Evolutionary conservation across 164 flowering plant species (phyloP).

Genomic region (Houttuynia cordata): DNA sequence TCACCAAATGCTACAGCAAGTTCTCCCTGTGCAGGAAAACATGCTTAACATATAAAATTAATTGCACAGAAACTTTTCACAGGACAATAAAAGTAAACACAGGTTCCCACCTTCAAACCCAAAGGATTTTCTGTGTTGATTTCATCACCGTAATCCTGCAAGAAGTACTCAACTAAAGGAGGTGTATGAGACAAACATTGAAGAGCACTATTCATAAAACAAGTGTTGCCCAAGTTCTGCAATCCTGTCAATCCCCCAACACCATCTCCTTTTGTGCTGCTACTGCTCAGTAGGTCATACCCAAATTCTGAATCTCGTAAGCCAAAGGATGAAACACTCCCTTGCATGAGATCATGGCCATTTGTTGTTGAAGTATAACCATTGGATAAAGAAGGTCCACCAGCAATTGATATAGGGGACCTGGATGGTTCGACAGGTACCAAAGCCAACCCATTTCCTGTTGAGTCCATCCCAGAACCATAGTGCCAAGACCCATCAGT

Average conservation of each 20-base stretch:
- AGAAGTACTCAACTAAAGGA: conserved; percentile 67
- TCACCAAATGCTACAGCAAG: conserved; percentile 98
- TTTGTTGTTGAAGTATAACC: conserved; percentile 35
- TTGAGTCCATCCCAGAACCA: conserved; percentile 7
- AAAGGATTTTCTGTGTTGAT: conserved; percentile 80
- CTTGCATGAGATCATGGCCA: conserved; percentile 26
- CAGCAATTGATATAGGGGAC: conserved; percentile 8
- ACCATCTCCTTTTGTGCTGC: conserved; percentile 29
- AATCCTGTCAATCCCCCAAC: conserved; percentile 81
- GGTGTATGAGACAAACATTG: conserved; percentile 96
- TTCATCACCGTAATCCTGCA: conserved; percentile 72
- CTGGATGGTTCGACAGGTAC: conserved; percentile 69
- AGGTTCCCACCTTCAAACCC: conserved; percentile 63
- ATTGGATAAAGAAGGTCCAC: conserved; percentile 31
- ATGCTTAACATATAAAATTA: background rate
- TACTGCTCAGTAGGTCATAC: conserved; percentile 16
- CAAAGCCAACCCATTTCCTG: conserved; percentile 53
- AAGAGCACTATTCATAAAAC: conserved; percentile 20
- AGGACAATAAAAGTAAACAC: background rate
- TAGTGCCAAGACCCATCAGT: conserved; percentile 29
- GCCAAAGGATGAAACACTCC: conserved; percentile 25
- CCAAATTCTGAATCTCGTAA: conserved; percentile 34
- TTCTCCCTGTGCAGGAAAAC: conserved; percentile 53
- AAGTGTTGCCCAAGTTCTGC: conserved; percentile 95
- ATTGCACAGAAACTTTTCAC: background rate